Evolutionary conservation across 257 asterid species (phyloP).

Genomic region (Rubia yunnanensis): DNA sequence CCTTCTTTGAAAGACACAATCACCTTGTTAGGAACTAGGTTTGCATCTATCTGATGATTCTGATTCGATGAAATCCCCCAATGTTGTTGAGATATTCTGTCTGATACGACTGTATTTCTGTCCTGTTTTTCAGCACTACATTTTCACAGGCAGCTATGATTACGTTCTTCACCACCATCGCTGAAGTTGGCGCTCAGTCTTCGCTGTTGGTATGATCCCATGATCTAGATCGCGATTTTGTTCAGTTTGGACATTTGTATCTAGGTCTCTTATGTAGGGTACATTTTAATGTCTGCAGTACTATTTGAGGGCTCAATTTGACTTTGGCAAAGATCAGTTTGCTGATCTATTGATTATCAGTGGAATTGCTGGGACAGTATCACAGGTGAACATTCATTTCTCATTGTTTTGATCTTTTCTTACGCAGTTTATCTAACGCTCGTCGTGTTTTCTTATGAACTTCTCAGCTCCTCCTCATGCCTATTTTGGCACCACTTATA

Average conservation of each 20-base stretch:
- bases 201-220: conserved; percentile 46
- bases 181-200: conserved; percentile 66
- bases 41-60: not conserved
- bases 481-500: conserved; percentile 53
- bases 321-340: conserved; percentile 78
- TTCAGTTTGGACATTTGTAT: not conserved
- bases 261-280: not conserved
- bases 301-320: conserved; percentile 81
- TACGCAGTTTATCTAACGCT: not conserved
- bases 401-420: not conserved
- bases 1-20: conserved; percentile 55
- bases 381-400: conserved; percentile 45
- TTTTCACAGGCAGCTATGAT: conserved; percentile 76
- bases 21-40: conserved; percentile 68
- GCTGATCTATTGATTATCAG: conserved; percentile 78
- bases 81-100: not conserved
- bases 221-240: not conserved
- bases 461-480: conserved; percentile 75
- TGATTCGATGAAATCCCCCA: not conserved
- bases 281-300: conserved; percentile 35
- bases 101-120: not conserved
- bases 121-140: conserved; percentile 45
- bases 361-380: conserved; percentile 69
- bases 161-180: conserved; percentile 55
- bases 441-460: conserved; percentile 3